Evolutionary conservation across 2,329 filamentous ascomycete genomes (phyloP), one percentile per base, ranked within the genome.

Genomic region (Trichoderma simmonsii): DNA sequence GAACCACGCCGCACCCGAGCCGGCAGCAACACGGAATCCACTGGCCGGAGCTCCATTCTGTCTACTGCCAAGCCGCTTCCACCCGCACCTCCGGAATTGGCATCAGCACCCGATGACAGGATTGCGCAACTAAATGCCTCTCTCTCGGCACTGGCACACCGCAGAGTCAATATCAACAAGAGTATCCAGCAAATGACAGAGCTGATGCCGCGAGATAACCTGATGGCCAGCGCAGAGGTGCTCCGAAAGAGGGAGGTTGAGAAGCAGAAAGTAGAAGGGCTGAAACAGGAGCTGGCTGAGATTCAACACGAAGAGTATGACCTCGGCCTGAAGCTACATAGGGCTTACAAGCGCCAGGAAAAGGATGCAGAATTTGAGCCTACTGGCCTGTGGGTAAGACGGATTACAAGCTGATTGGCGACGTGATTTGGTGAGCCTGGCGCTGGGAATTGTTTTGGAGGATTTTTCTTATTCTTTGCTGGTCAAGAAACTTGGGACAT

Each of bases 241-340:
- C 75, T 87, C 62, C 82, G 81, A 60, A 87, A 86, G 79, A 85
- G 88, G 62, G 87, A 88, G 80, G 76, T 79, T 72, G 85, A 90
- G 80, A 90, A 90, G 80, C 82, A 84, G 54, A 93, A 92, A 78
- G 89, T 96, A 0, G 88, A 91, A 74, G 86, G 84, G 26, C 84
- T 95, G 66, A 87, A 87, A 72, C 81, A 82, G 65, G 92, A 95
- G 79, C 85, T 95, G 43, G 88, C 90, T 4, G 92, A 94, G 74
- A 88, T 96, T 30, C 88, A 89, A 80, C 86, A 90, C 74, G 90
- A 95, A 80, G 91, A 94, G 80, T 92, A 95, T 77, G 92, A 96
- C 71, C 82, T 95, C 56, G 93, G 93, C 1, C 82, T 96, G 77
- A 91, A 90, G 80, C 84, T 96, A 70, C 89, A 93, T 79, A 85